phyloP scores from a whole-genome alignment of 164 flowering plant genomes.

The Akebia trifoliata region DNA sequence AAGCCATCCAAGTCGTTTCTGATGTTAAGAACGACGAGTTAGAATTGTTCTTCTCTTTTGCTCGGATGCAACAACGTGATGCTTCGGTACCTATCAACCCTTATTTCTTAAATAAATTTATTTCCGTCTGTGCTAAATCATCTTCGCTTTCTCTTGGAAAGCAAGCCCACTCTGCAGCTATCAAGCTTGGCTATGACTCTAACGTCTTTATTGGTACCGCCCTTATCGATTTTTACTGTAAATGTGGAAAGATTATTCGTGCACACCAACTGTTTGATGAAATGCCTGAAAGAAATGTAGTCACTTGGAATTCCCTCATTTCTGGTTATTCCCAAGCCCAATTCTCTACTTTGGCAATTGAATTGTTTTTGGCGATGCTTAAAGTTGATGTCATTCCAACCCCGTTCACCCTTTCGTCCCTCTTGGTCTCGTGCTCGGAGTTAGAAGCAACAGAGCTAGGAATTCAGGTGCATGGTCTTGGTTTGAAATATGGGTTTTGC shows the following conservation, averaged over 20 bases:
- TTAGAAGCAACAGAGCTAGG: slow-evolving; percentile 26
- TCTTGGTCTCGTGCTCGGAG: slow-evolving; percentile 28
- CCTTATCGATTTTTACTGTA: slow-evolving; percentile 36
- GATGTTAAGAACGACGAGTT: background rate
- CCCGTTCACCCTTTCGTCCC: slow-evolving; percentile 25
- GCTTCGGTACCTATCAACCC: slow-evolving; percentile 5
- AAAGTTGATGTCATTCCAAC: slow-evolving; percentile 20
- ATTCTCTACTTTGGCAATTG: slow-evolving; percentile 18
- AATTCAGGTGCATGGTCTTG: slow-evolving; percentile 31
- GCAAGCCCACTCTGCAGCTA: slow-evolving; percentile 26
- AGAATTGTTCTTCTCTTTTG: background rate
- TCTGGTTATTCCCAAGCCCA: slow-evolving; percentile 26
- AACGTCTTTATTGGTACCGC: slow-evolving; percentile 31
- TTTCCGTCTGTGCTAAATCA: slow-evolving; percentile 32
- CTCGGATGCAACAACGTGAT: slow-evolving; percentile 1
- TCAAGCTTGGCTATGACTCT: slow-evolving; percentile 34
- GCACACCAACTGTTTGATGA: slow-evolving; percentile 37
- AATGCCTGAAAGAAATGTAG: slow-evolving; percentile 35
- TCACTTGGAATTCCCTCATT: slow-evolving; percentile 40
- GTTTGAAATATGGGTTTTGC: slow-evolving; percentile 27
- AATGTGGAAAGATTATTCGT: slow-evolving; percentile 19
- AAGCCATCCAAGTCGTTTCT: background rate
- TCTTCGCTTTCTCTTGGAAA: slow-evolving; percentile 19
- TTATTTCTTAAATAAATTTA: slow-evolving; percentile 21
- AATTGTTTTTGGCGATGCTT: slow-evolving; percentile 31